Evolutionary conservation across 2,329 filamentous ascomycete genomes (phyloP).

Genomic region (Annulohypoxylon truncatum): DNA sequence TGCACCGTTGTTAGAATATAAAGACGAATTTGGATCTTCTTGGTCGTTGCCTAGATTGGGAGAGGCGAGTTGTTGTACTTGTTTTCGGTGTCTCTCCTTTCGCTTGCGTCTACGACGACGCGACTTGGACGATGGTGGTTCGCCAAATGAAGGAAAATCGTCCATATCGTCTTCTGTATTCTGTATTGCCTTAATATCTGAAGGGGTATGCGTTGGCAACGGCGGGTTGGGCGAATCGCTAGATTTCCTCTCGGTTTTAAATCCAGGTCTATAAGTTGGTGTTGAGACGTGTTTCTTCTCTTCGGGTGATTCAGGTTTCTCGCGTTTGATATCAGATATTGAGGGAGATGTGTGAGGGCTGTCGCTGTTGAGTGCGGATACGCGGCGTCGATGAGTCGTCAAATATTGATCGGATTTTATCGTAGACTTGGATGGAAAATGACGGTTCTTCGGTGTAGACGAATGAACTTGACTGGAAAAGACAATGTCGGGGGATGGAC

Average conservation of each 20-base stretch:
- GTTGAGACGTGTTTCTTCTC: conserved; percentile 8
- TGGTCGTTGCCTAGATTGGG: conserved; percentile 25
- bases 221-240: conserved; percentile 48
- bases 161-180: background rate
- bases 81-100: conserved; percentile 29
- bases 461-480: conserved; percentile 37
- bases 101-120: conserved; percentile 23
- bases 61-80: conserved; percentile 26
- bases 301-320: conserved; percentile 30
- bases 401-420: background rate
- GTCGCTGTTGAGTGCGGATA: background rate
- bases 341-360: background rate
- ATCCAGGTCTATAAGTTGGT: background rate
- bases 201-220: background rate
- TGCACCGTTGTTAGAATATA: background rate
- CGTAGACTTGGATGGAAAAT: background rate
- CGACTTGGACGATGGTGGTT: background rate
- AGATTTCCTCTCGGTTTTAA: conserved; percentile 45
- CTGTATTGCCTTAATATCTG: conserved; percentile 11
- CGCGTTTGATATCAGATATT: conserved; percentile 2
- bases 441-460: background rate
- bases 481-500: conserved; percentile 17
- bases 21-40: background rate
- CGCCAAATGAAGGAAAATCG: background rate
- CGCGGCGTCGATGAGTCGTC: background rate